A percentile compares a stretch with the other conserved stretches of the same genome.
These are phyloP conservation scores for Pisolithus tinctorius DNA, from an alignment of 768 basidiomycete species.

Conservation along the genomic window DNA sequence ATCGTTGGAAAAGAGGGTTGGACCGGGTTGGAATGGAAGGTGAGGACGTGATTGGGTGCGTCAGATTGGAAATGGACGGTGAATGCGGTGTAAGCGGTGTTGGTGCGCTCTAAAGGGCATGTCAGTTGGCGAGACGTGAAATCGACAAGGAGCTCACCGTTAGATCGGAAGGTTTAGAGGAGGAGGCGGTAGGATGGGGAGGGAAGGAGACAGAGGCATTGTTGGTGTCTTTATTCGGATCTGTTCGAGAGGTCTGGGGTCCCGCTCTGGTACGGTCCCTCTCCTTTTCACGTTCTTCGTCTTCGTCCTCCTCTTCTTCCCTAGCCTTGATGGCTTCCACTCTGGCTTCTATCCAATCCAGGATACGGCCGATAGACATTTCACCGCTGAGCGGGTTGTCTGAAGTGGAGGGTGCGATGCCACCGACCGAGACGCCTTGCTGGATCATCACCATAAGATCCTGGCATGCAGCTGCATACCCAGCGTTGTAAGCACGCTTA, in stretches of 20 bases:
- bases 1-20: constrained; percentile 14
- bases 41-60: constrained; percentile 18
- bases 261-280: constrained; percentile 32
- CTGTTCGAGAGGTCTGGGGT: constrained; percentile 11
- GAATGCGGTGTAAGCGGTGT: constrained; percentile 29
- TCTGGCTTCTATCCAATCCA: constrained; percentile 83
- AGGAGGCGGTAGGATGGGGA: constrained; percentile 11
- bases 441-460: constrained; percentile 80
- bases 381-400: constrained; percentile 46
- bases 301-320: constrained; percentile 80
- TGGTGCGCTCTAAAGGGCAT: constrained; percentile 7
- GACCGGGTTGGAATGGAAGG: constrained; percentile 20
- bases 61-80: constrained; percentile 14
- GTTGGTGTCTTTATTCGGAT: constrained; percentile 12
- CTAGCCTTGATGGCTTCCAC: constrained; percentile 67
- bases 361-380: constrained; percentile 70
- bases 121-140: constrained; percentile 4
- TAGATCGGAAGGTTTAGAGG: constrained; percentile 14
- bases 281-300: constrained; percentile 62
- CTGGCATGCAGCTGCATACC: constrained; percentile 73
- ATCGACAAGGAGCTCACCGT: constrained; percentile 24
- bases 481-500: constrained; percentile 74
- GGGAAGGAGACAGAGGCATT: constrained; percentile 12
- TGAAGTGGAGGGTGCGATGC: constrained; percentile 33
- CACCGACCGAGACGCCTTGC: constrained; percentile 66